Percentiles rank a stretch among this genome's conserved stretches.
Evolutionary conservation across 352 stramenopile genomes (phyloP).

Genomic region (Pythium utonaiense): DNA sequence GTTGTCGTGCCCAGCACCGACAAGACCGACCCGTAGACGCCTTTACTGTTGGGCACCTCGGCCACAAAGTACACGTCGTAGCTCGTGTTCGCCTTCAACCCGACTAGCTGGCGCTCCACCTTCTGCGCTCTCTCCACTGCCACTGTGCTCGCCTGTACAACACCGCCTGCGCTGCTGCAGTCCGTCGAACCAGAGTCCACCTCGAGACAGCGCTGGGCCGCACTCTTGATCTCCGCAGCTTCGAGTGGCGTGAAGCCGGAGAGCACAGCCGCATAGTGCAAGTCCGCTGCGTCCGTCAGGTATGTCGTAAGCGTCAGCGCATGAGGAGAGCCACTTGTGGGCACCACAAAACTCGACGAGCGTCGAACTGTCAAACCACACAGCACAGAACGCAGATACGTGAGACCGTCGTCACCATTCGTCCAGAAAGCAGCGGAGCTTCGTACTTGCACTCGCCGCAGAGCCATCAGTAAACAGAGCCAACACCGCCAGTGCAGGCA

Average conservation of each 20-base stretch:
- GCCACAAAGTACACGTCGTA: constrained; percentile 85
- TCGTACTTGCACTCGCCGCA: constrained; percentile 19
- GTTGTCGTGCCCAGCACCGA: constrained; percentile 58
- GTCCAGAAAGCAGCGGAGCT: background rate
- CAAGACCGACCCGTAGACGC: constrained; percentile 68
- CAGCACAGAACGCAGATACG: background rate
- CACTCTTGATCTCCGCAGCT: constrained; percentile 50
- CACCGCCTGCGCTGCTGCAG: background rate
- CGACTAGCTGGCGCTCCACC: constrained; percentile 38
- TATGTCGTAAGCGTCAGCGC: constrained; percentile 68
- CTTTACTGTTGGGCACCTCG: constrained; percentile 74
- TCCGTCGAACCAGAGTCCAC: background rate
- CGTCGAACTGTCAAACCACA: constrained; percentile 16
- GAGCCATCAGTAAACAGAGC: background rate
- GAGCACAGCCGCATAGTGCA: constrained; percentile 65
- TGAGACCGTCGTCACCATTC: background rate
- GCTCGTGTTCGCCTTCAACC: constrained; percentile 52
- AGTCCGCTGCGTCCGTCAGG: constrained; percentile 61
- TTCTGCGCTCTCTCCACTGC: constrained; percentile 45
- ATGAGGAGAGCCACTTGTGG: constrained; percentile 36
- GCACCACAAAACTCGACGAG: constrained; percentile 44
- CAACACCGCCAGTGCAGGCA: constrained; percentile 8
- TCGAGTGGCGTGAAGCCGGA: constrained; percentile 35
- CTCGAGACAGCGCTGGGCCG: constrained; percentile 1
- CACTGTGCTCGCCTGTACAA: constrained; percentile 39